A percentile compares a stretch with the other conserved stretches of the same genome.
Conservation (phyloP, 73 alveolate genomes). For the Paramecium pentaurelia region DNA sequence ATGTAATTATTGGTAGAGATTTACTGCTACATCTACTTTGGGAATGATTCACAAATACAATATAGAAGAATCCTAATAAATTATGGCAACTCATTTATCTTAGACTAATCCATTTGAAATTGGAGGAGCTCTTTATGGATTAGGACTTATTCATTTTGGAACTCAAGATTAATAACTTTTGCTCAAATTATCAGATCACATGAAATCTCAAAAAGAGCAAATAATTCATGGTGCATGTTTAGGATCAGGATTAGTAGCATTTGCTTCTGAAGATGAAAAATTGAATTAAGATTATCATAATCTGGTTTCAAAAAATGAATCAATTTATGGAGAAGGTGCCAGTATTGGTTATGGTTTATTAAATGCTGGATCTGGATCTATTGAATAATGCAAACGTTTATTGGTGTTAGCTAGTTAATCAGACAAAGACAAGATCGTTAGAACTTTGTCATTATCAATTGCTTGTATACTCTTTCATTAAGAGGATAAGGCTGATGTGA, state of each 20-base stretch:
- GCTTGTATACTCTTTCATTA: constrained; percentile 84
- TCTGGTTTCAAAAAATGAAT: constrained; percentile 81
- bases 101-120: constrained; percentile 34
- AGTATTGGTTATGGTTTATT: constrained; percentile 89
- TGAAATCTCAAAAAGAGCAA: constrained; percentile 70
- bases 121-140: constrained; percentile 56
- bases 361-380: constrained; percentile 86
- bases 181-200: neutral
- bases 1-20: constrained; percentile 73
- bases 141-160: constrained; percentile 54
- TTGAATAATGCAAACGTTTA: constrained; percentile 75
- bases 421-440: constrained; percentile 73
- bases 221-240: constrained; percentile 93
- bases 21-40: constrained; percentile 58
- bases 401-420: constrained; percentile 67
- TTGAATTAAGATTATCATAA: constrained; percentile 78
- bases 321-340: constrained; percentile 95
- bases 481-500: constrained; percentile 88
- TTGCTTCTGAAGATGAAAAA: constrained; percentile 83
- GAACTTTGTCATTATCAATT: constrained; percentile 86
- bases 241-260: constrained; percentile 88
- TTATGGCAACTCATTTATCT: constrained; percentile 77
- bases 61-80: constrained; percentile 71
- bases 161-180: constrained; percentile 13
- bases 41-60: constrained; percentile 93